Conservation (phyloP, 2,329 filamentous ascomycete genomes). For the Ascochyta clinopodiicola region DNA sequence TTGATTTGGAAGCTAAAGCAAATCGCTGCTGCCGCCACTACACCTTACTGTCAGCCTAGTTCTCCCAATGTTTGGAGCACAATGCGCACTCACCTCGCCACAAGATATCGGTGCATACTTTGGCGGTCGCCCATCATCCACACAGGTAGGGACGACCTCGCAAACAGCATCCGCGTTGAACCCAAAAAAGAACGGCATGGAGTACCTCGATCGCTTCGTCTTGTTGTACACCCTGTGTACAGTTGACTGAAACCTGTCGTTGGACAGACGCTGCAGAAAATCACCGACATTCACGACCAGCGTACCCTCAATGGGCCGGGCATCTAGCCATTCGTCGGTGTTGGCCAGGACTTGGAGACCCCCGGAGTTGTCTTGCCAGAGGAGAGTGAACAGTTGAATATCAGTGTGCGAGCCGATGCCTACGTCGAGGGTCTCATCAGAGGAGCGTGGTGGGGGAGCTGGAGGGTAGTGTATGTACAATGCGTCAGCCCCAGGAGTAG, state of each 20-base stretch:
- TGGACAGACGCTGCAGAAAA: slow-evolving; percentile 62
- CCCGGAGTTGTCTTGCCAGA: slow-evolving; percentile 9
- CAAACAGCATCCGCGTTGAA: slow-evolving; percentile 60
- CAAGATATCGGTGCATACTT: slow-evolving; percentile 54
- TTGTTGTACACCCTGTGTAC: slow-evolving; percentile 45
- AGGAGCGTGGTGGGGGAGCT: slow-evolving; percentile 12
- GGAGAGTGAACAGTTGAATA: slow-evolving; percentile 21
- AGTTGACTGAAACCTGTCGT: slow-evolving; percentile 60
- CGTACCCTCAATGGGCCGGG: slow-evolving; percentile 36
- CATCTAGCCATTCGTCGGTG: slow-evolving; percentile 43
- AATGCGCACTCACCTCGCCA: slow-evolving; percentile 9
- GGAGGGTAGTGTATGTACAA: slow-evolving; percentile 32
- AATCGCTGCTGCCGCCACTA: too few relatives aligned
- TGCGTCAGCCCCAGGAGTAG: slow-evolving; percentile 54
- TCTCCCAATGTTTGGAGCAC: too few relatives aligned
- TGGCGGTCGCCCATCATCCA: slow-evolving; percentile 52
- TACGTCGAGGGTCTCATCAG: slow-evolving; percentile 26
- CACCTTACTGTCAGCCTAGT: too few relatives aligned
- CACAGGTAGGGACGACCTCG: slow-evolving; percentile 57
- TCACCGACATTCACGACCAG: slow-evolving; percentile 53
- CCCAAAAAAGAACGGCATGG: slow-evolving; percentile 65
- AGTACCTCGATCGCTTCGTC: slow-evolving; percentile 52
- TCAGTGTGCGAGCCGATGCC: slow-evolving; percentile 20
- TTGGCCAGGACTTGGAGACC: slow-evolving; percentile 45
- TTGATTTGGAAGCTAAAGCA: too few relatives aligned